Conservation (phyloP, 176 grass and related monocot species). For the Dactylis glomerata region DNA sequence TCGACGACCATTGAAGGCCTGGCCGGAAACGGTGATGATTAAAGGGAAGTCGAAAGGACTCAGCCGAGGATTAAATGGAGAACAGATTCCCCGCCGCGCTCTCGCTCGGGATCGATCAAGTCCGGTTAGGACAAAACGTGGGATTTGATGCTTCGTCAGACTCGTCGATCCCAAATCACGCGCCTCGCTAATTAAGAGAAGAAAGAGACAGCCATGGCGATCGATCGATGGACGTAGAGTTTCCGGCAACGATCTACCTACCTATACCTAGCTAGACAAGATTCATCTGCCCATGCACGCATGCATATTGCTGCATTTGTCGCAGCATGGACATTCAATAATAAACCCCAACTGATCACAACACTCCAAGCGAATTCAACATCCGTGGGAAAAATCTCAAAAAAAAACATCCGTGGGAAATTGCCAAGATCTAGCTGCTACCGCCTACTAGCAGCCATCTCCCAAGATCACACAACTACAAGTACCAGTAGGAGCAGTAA, state of each 20-base stretch:
- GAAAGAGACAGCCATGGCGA: slow-evolving; percentile 4
- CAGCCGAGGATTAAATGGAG: background rate
- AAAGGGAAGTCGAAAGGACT: background rate
- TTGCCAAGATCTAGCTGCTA: background rate
- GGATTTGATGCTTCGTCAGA: slow-evolving; percentile 13
- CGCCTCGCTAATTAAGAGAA: background rate
- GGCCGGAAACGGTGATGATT: background rate
- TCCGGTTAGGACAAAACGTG: background rate
- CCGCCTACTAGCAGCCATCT: background rate
- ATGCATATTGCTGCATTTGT: background rate
- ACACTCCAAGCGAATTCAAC: background rate
- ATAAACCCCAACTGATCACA: background rate
- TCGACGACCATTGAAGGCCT: too few relatives aligned
- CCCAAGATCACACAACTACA: slow-evolving; percentile 15
- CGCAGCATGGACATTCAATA: background rate
- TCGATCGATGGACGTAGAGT: background rate
- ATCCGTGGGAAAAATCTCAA: background rate
- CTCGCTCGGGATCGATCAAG: background rate
- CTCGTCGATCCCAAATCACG: background rate
- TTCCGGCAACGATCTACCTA: background rate
- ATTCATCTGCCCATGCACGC: background rate
- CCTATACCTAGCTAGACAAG: background rate
- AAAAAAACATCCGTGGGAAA: background rate
- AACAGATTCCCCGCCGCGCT: background rate
- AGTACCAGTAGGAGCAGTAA: too few relatives aligned